phyloP scores from a whole-genome alignment of 73 alveolate genomes.

The Tetrahymena thermophila region DNA sequence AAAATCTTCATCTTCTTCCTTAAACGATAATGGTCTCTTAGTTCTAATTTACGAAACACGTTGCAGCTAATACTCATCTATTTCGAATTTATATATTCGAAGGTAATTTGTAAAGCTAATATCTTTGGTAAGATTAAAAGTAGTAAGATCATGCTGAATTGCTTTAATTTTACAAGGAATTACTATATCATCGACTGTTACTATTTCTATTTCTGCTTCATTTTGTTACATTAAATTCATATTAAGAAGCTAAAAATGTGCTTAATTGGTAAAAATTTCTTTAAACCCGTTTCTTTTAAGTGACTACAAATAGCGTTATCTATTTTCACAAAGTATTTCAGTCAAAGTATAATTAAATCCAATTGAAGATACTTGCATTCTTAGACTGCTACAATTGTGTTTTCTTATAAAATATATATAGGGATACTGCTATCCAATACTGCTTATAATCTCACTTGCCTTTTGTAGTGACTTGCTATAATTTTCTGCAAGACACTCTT shows the following conservation, averaged over 20 bases:
- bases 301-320: neutral
- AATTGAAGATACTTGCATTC: neutral
- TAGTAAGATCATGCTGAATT: neutral
- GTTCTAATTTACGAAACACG: neutral
- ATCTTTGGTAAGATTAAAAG: neutral
- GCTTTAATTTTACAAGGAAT: neutral
- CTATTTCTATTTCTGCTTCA: neutral
- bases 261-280: neutral
- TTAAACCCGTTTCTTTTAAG: neutral
- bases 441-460: neutral
- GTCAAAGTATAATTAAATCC: neutral
- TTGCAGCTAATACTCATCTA: neutral
- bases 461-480: neutral
- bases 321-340: neutral
- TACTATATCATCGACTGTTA: neutral
- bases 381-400: neutral
- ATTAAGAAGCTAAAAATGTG: neutral
- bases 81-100: neutral
- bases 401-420: neutral
- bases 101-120: neutral
- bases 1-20: neutral
- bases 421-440: neutral
- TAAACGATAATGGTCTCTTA: neutral
- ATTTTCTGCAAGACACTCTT: neutral
- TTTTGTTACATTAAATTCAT: neutral